Evolutionary conservation across 345 rosid species (phyloP).

Genomic region (Leavenworthia alabamica): DNA sequence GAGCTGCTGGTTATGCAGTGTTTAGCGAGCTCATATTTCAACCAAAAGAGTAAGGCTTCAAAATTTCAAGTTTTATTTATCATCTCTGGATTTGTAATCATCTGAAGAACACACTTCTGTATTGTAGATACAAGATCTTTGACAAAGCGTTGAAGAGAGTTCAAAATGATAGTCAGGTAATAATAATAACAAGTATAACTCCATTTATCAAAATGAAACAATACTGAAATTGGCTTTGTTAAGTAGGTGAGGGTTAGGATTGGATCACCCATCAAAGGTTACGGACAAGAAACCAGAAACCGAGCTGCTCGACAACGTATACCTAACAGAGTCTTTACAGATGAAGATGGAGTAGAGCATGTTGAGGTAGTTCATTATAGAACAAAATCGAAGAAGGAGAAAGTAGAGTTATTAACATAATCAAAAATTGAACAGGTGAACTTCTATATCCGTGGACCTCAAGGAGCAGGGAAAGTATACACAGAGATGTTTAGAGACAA

Average conservation of each 20-base stretch:
- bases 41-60: constrained; percentile 75
- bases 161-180: constrained; percentile 91
- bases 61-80: constrained; percentile 7
- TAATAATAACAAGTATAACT: no score
- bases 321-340: constrained; percentile 66
- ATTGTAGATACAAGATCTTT: constrained; percentile 71
- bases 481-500: constrained; percentile 91
- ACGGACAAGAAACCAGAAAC: constrained; percentile 93
- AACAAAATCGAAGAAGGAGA: not conserved
- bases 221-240: constrained; percentile 3
- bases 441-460: constrained; percentile 85
- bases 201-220: not conserved
- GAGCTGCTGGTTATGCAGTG: constrained; percentile 83
- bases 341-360: constrained; percentile 94
- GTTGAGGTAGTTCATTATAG: constrained; percentile 51
- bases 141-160: constrained; percentile 81
- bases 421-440: constrained; percentile 18
- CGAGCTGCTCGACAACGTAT: constrained; percentile 96
- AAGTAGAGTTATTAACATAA: not conserved
- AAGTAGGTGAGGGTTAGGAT: constrained; percentile 86
- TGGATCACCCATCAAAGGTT: constrained; percentile 94
- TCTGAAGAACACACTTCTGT: constrained; percentile 4
- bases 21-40: constrained; percentile 87
- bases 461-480: constrained; percentile 87
- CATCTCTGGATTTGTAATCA: constrained; percentile 1